Percentiles rank a stretch among this genome's conserved stretches.
Evolutionary conservation across 2,329 filamentous ascomycete species (phyloP).

Genomic region (Capronia coronata): DNA sequence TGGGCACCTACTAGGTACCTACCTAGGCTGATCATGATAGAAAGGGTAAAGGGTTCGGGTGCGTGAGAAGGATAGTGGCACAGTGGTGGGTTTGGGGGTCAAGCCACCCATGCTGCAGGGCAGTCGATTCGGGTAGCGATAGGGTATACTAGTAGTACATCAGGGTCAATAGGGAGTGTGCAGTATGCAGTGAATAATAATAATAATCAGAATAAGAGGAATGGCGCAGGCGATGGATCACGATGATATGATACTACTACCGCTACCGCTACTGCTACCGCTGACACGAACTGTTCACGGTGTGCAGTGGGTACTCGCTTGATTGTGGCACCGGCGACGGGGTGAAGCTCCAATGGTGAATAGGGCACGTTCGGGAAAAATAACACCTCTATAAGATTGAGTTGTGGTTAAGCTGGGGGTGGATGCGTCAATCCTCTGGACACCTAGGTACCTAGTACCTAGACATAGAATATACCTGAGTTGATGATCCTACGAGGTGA

Average conservation of each 20-base stretch:
- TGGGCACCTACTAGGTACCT: background rate
- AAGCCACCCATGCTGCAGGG: too few relatives aligned
- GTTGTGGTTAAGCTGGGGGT: background rate
- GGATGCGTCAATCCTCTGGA: background rate
- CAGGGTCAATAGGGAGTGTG: too few relatives aligned
- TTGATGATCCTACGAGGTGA: too few relatives aligned
- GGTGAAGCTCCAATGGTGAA: conserved; percentile 6
- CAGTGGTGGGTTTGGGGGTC: too few relatives aligned
- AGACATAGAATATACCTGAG: too few relatives aligned
- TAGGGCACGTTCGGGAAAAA: background rate
- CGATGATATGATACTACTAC: too few relatives aligned
- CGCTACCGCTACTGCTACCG: too few relatives aligned
- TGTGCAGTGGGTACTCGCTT: conserved; percentile 18
- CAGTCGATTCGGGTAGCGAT: too few relatives aligned
- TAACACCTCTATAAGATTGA: conserved; percentile 8
- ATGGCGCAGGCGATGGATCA: too few relatives aligned
- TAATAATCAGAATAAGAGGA: background rate
- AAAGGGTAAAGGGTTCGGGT: background rate
- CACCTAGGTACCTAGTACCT: background rate
- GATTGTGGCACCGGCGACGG: conserved; percentile 12
- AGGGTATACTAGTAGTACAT: too few relatives aligned
- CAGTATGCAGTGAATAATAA: too few relatives aligned
- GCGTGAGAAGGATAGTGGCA: background rate
- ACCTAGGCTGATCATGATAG: background rate
- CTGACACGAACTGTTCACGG: too few relatives aligned